Evolutionary conservation across 202 grass and related monocot genomes (phyloP), one percentile per base, ranked within the genome.

Genomic region (Panicum virgatum): DNA sequence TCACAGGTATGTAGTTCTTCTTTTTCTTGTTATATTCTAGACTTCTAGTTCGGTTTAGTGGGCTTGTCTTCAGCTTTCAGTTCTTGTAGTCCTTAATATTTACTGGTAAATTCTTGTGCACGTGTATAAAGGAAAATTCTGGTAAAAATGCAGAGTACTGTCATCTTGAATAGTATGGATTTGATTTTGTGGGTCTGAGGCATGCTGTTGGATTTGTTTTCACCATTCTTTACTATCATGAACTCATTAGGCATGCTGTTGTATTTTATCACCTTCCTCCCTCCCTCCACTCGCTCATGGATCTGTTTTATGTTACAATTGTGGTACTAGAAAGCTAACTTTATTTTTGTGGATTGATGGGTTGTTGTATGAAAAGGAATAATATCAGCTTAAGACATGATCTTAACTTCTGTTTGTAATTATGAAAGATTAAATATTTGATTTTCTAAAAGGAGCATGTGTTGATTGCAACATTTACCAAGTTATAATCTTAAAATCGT

Each of bases 1-100:
- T 96, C 83, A 69, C 56, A 88, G 85, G 93, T 92, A 72, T 9
- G 34, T 13, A 25, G 22, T 63, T 78, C 37, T 60, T 72, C 7
- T 40, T 27, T 5, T 43, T 32, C 53, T 85, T 63, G 22, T 39
- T 85, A 9, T 71, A 39, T 12, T 34, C 0, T 34, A 34, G 32
- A 34, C 32, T 34, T 12, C 13, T 68, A 70, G 6, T 48, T 23
- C 9, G 9, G 42, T 30, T 26, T 50, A 29, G 2, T 52, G 16
- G 34, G 20, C 6, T 77, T 84, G 10, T 26, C 9, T 82, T 18
- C 68, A 73, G 19, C n/a, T 64, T 38, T 73, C 44, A 52, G 5
- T 52, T 10, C 16, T 59, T 48, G 27, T 69, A 27, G 23, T 40
- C 13, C 42, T 32, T 32, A 83, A 56, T 75, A 58, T 71, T 5